Conservation (phyloP, 345 rosid genomes). For the Turnera subulata region DNA sequence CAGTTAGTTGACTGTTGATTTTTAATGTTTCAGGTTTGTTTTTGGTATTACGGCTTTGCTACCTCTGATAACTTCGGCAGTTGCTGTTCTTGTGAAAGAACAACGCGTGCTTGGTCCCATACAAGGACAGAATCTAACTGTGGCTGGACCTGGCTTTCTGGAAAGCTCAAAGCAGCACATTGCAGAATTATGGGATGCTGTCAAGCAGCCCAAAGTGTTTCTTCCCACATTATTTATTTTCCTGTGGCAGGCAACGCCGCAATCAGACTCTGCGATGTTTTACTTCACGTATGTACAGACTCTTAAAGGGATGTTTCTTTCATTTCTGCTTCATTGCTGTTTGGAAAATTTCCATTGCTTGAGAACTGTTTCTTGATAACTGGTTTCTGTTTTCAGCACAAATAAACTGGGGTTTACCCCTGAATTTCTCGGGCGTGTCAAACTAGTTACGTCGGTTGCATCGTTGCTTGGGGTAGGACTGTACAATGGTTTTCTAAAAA, state of each 20-base stretch:
- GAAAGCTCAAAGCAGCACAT: slow-evolving; percentile 63
- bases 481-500: slow-evolving; percentile 88
- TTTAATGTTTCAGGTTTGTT: slow-evolving; percentile 66
- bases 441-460: slow-evolving; percentile 85
- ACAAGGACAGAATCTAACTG: slow-evolving; percentile 36
- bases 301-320: slow-evolving; percentile 7
- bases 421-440: slow-evolving; percentile 91
- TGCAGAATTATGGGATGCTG: slow-evolving; percentile 66
- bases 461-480: slow-evolving; percentile 87
- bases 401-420: slow-evolving; percentile 95
- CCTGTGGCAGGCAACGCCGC: slow-evolving; percentile 99
- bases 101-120: slow-evolving; percentile 47
- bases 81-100: slow-evolving; percentile 90
- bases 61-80: slow-evolving; percentile 83
- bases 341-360: background rate
- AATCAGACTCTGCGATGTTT: slow-evolving; percentile 96
- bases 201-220: slow-evolving; percentile 73
- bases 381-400: slow-evolving; percentile 49
- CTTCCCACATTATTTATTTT: slow-evolving; percentile 84
- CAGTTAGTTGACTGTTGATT: slow-evolving; percentile 10
- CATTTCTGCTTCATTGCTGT: slow-evolving; percentile 6
- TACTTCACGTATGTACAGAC: slow-evolving; percentile 71
- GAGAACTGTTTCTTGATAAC: slow-evolving; percentile 2
- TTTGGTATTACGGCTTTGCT: slow-evolving; percentile 90
- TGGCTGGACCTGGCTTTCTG: slow-evolving; percentile 45